Percentiles rank a stretch among this genome's conserved stretches.
These are phyloP conservation scores for Termitomyces sp. DNA, from an alignment of 768 basidiomycete genomes.

Conservation along the genomic window DNA sequence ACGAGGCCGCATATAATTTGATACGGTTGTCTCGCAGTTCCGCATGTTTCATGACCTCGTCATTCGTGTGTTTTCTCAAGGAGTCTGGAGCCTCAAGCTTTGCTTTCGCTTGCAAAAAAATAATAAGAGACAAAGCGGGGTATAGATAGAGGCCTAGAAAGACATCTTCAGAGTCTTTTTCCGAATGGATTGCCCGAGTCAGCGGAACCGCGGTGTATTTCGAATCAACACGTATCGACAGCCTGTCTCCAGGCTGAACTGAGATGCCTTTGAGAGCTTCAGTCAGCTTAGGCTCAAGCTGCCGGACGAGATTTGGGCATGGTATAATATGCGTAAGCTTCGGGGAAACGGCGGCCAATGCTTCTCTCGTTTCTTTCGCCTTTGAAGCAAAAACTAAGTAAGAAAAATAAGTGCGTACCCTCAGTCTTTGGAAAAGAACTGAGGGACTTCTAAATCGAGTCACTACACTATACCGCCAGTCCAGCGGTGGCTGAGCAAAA, in stretches of 20 bases:
- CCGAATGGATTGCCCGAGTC: neutral
- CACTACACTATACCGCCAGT: no score
- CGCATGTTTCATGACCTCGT: neutral
- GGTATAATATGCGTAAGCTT: neutral
- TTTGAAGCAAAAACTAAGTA: neutral
- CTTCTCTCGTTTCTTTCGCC: neutral
- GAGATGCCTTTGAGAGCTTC: neutral
- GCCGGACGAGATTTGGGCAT: neutral
- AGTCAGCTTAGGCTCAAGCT: neutral
- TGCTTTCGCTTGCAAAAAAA: neutral
- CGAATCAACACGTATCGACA: neutral
- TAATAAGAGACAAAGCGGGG: neutral
- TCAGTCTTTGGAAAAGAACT: no score
- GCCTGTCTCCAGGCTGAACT: neutral
- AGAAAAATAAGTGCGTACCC: no score
- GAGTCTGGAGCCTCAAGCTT: neutral
- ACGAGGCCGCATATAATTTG: neutral
- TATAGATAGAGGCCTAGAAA: neutral
- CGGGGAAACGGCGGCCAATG: neutral
- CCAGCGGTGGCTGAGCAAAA: no score
- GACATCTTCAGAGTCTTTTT: neutral
- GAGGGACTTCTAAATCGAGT: no score
- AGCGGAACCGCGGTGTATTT: neutral
- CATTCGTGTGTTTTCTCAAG: neutral
- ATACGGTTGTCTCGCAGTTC: neutral